Evolutionary conservation across 1,284 basidiomycete species (phyloP), one percentile per base, ranked within the genome.

Genomic region (Kwoniella shivajii): DNA sequence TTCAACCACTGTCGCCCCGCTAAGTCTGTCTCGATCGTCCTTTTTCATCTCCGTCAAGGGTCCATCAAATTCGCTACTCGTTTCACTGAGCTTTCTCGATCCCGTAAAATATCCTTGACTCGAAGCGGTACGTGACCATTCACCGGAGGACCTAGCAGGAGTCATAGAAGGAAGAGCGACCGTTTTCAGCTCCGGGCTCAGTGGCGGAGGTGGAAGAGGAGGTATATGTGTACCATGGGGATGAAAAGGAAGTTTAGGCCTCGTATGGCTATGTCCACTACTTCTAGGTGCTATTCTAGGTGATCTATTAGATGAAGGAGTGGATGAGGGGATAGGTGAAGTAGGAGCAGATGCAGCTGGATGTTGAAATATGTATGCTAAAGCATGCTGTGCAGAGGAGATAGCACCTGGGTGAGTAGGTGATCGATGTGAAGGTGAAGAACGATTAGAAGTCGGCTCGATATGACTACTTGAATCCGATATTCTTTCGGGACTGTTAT

Each of bases 121-220:
- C 29, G 45, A 27, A 33, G 37, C 26, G 20, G 39, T 14, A 41
- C 53, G 29, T 14, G 54, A 60, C 34, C 39, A 45, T 39, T 53
- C 46, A 9, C 55, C 56, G 4, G 54, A 54, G 4, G 48, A 50
- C 13, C 56, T n/a, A 1, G 48, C 50, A 6, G 71, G 71, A 2
- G 73, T 72, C 49, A 73, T 37, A 2, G 45, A 30, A 5, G 73
- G 73, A 14, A 74, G 57, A 6, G 57, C 69, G 1, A 74, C 61
- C 6, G 69, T 65, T n/a, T 59, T 53, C 11, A 74, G 43, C 51
- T 69, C 68, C 22, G 73, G 73, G 22, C 65, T 67, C 14, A 34
- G 43, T 6, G 71, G 71, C 1, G 65, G 50, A 0, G 29, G 43
- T 14, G 65, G 56, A 14, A 52, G 14, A 6, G 59, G 43, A 22